Percentiles rank a stretch among this genome's conserved stretches.
phyloP scores from a whole-genome alignment of 495 filamentous ascomycete species.

The Poronia punctata region DNA sequence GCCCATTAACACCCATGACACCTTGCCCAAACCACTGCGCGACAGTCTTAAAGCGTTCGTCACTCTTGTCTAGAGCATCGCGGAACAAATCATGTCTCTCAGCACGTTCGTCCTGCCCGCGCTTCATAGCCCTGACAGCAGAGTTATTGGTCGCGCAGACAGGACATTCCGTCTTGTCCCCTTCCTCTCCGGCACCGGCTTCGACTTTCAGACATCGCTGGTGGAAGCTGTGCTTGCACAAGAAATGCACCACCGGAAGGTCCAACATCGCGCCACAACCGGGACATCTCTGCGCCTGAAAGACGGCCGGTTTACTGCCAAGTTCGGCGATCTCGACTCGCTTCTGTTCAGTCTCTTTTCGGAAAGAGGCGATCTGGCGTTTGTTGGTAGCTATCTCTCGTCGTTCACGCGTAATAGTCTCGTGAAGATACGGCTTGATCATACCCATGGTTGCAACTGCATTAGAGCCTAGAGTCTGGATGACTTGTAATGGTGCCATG shows the following conservation, averaged over 20 bases:
- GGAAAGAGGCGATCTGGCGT: slow-evolving; percentile 75
- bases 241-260: slow-evolving; percentile 85
- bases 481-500: slow-evolving; percentile 94
- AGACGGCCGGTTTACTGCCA: slow-evolving; percentile 71
- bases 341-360: slow-evolving; percentile 74
- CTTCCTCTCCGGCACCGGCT: slow-evolving; percentile 30
- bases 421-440: slow-evolving; percentile 84
- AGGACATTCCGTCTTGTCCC: slow-evolving; percentile 70
- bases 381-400: slow-evolving; percentile 79
- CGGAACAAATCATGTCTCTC: slow-evolving; percentile 87
- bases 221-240: slow-evolving; percentile 96
- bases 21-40: slow-evolving; percentile 93
- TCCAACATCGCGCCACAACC: slow-evolving; percentile 70
- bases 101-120: slow-evolving; percentile 78
- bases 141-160: slow-evolving; percentile 74
- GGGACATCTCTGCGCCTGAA: slow-evolving; percentile 80
- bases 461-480: slow-evolving; percentile 66
- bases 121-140: slow-evolving; percentile 77
- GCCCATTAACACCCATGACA: slow-evolving; percentile 56
- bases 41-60: slow-evolving; percentile 80
- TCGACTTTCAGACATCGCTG: slow-evolving; percentile 62
- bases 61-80: slow-evolving; percentile 67
- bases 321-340: slow-evolving; percentile 70
- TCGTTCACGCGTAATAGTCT: slow-evolving; percentile 81
- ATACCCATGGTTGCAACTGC: slow-evolving; percentile 90